phyloP scores from a whole-genome alignment of 2,329 filamentous ascomycete species.

The Daldinia sp. region DNA sequence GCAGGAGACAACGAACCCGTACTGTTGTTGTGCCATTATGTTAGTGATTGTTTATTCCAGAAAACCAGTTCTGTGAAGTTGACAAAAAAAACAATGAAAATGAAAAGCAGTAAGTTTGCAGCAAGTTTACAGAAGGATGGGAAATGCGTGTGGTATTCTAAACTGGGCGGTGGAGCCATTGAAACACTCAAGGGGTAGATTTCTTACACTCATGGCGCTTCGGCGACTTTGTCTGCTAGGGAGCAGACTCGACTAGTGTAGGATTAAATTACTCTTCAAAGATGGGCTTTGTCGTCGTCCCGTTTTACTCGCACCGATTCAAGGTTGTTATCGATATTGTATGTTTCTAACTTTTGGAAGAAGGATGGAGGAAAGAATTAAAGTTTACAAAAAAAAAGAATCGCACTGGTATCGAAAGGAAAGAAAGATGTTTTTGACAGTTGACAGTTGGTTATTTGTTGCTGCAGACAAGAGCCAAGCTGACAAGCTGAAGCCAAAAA shows the following conservation, averaged over 20 bases:
- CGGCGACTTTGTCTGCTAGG: conserved; percentile 27
- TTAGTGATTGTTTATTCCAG: conserved; percentile 45
- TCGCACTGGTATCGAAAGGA: conserved; percentile 8
- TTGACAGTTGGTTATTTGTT: conserved; percentile 21
- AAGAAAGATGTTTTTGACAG: conserved; percentile 24
- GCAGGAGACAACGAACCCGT: conserved; percentile 58
- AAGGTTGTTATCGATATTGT: conserved; percentile 7
- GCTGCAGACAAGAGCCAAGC: conserved; percentile 13
- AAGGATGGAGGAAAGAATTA: conserved; percentile 2
- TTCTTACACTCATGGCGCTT: conserved; percentile 59
- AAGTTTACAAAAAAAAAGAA: conserved; percentile 9
- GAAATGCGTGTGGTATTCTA: conserved; percentile 19
- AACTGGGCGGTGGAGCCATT: conserved; percentile 30
- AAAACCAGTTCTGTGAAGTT: conserved; percentile 29
- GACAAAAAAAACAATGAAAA: conserved; percentile 37
- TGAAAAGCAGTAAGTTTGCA: conserved; percentile 16
- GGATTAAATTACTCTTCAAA: conserved; percentile 1
- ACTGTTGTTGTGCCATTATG: conserved; percentile 62
- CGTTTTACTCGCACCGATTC: background rate
- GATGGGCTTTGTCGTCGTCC: background rate
- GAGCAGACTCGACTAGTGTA: conserved; percentile 25
- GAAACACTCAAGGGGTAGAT: conserved; percentile 47
- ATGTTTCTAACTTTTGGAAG: background rate
- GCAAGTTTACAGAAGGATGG: conserved; percentile 11
- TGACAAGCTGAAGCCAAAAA: conserved; percentile 35